Evolutionary conservation across 2,329 filamentous ascomycete species (phyloP).

Genomic region (Alternaria solani): DNA sequence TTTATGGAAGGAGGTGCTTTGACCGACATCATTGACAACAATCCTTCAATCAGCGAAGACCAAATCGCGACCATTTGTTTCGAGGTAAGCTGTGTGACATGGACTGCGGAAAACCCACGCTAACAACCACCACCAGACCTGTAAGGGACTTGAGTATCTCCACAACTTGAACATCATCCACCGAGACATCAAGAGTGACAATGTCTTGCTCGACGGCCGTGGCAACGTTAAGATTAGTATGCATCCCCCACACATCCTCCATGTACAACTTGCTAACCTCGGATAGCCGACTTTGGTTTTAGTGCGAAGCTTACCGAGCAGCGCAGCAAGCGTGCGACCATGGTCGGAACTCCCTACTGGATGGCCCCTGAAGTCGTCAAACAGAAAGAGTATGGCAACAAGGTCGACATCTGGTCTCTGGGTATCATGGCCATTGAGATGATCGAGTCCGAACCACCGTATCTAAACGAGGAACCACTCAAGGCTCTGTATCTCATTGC

Average conservation of each 20-base stretch:
- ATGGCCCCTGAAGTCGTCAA: slow-evolving; percentile 99
- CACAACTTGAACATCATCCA: slow-evolving; percentile 98
- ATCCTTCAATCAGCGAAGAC: slow-evolving; percentile 89
- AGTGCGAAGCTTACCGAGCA: slow-evolving; percentile 97
- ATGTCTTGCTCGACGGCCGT: slow-evolving; percentile 90
- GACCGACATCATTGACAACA: slow-evolving; percentile 99
- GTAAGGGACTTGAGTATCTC: slow-evolving; percentile 90
- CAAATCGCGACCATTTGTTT: slow-evolving; percentile 97
- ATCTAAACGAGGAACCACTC: slow-evolving; percentile 95
- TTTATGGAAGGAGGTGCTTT: slow-evolving; percentile 98
- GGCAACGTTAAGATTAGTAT: slow-evolving; percentile 97
- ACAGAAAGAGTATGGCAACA: slow-evolving; percentile 97
- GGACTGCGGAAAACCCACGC: slow-evolving; percentile 11
- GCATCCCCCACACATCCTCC: slow-evolving; percentile 49
- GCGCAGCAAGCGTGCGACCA: slow-evolving; percentile 96
- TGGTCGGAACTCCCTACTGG: slow-evolving; percentile 99
- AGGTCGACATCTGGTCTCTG: slow-evolving; percentile 98
- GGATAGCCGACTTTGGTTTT: slow-evolving; percentile 95
- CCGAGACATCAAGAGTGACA: slow-evolving; percentile 99
- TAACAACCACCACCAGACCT: slow-evolving; percentile 70
- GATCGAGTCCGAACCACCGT: slow-evolving; percentile 98
- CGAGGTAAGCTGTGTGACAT: slow-evolving; percentile 70
- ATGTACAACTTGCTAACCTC: slow-evolving; percentile 9
- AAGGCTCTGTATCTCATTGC: slow-evolving; percentile 98
- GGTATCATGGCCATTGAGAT: slow-evolving; percentile 99